Base-by-base conservation (phyloP, 345 rosid species). In the Gynandropsis gynandra region DNA sequence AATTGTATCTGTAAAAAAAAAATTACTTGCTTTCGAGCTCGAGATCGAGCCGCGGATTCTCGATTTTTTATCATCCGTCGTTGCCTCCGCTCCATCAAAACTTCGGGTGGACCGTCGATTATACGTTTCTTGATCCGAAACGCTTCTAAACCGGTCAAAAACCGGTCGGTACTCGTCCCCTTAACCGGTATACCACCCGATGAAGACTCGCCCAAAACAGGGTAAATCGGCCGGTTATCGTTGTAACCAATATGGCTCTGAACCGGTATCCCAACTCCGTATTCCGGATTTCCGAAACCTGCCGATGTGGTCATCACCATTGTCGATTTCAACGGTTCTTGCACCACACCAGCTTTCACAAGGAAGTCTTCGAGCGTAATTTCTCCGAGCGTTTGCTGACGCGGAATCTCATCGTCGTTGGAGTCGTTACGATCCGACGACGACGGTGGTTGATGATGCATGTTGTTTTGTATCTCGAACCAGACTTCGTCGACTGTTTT, bases 31-130 rank as follows among this genome's bases (percentile, higher is more conserved):
- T 80, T 83, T 63, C 98, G 69, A 10, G 98, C 98, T 8, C 98
- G 77, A n/a, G 98, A 90, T 24, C 98, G 56, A 12, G 96, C 95
- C 1, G 95, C 98, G 0, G 98, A 90, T 50, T 90, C 98, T 5
- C 92, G 73, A 50, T 90, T 90, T 77, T 90, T 86, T 7, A 90
- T 90, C 94, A 90, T 86, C 61, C 96, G 69, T 0, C 90, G 83
- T 34, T 81, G 96, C 58, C 90, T 74, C 45, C 95, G 72, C 71
- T 90, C 96, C 38, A 78, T 81, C 35, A 76, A 77, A 9, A 90
- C 67, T 59, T 89, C 90, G 0, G 72, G 85, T 1, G 82, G 84
- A 47, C 95, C 84, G 10, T 89, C 93, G 4, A 70, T 47, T 10
- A 76, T 66, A 47, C 87, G 82, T 64, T 75, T 79, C 51, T 63